Conservation (phyloP, 2,329 filamentous ascomycete species). For the Raffaelea arxii region DNA sequence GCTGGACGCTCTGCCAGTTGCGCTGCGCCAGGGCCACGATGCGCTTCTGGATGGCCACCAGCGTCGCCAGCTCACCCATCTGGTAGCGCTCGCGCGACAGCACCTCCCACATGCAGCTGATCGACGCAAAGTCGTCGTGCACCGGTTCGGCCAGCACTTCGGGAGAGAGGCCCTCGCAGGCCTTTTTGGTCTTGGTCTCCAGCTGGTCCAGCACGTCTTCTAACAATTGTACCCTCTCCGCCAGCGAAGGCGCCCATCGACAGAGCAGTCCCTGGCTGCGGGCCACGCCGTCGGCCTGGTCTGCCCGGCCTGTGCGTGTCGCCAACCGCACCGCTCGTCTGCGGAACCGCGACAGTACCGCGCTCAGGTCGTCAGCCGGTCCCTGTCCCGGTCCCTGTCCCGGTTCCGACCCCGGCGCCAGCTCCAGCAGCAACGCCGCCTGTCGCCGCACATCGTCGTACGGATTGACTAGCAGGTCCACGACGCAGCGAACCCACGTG, state of each 20-base stretch:
- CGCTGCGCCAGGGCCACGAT: constrained; percentile 51
- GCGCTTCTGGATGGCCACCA: constrained; percentile 37
- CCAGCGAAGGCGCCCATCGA: constrained; percentile 36
- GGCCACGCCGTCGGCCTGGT: constrained; percentile 87
- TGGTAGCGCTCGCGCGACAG: constrained; percentile 31
- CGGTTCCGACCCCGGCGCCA: constrained; percentile 25
- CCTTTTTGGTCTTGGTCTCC: constrained; percentile 53
- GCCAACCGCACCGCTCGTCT: constrained; percentile 47
- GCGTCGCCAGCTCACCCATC: constrained; percentile 22
- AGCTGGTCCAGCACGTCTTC: constrained; percentile 49
- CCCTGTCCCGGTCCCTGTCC: background rate
- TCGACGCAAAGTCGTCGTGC: constrained; percentile 59
- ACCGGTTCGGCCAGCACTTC: constrained; percentile 59
- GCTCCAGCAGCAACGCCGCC: constrained; percentile 39
- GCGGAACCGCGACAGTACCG: constrained; percentile 37
- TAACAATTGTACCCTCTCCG: constrained; percentile 41
- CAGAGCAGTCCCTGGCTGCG: constrained; percentile 64
- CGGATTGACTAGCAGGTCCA: constrained; percentile 77
- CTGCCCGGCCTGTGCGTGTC: constrained; percentile 67
- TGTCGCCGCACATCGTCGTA: constrained; percentile 80
- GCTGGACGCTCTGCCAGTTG: constrained; percentile 69
- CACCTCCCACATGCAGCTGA: constrained; percentile 48
- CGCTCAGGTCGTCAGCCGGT: background rate
- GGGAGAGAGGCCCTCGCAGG: constrained; percentile 53
- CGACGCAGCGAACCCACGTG: constrained; percentile 51